phyloP scores from a whole-genome alignment of 2,329 filamentous ascomycete genomes.

The Arthrobotrys iridis region DNA sequence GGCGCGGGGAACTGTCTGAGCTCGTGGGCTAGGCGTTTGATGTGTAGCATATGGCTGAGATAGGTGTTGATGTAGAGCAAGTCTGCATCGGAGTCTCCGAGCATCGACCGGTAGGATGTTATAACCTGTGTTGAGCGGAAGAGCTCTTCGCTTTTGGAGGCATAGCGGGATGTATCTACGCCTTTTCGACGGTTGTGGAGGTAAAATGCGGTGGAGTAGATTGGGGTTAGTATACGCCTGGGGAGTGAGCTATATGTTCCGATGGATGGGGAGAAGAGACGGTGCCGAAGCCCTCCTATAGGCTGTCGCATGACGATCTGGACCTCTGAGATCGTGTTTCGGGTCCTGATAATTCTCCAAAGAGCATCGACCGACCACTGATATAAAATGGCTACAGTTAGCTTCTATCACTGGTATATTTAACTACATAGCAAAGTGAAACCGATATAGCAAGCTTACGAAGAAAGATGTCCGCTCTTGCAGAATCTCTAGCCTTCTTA shows the following conservation, averaged over 20 bases:
- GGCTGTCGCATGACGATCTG: conserved; percentile 11
- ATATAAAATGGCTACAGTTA: not conserved
- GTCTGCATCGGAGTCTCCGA: conserved; percentile 12
- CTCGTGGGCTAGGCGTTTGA: not conserved
- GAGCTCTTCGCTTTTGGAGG: not conserved
- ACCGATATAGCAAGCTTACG: conserved; percentile 1
- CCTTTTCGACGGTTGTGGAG: conserved; percentile 9
- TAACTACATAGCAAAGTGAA: not conserved
- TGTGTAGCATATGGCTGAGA: conserved; percentile 6
- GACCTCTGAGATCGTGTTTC: conserved; percentile 30
- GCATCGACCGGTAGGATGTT: conserved; percentile 10
- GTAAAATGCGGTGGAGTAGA: conserved; percentile 43
- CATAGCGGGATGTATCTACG: not conserved
- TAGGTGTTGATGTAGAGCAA: conserved; percentile 10
- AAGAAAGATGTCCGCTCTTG: not conserved
- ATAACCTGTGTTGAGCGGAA: conserved; percentile 15
- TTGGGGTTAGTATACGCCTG: conserved; percentile 10
- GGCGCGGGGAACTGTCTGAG: not conserved
- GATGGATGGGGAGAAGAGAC: not conserved
- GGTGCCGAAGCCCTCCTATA: not conserved
- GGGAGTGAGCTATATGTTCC: not conserved
- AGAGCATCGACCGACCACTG: conserved; percentile 1
- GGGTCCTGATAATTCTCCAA: not conserved
- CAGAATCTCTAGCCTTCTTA: conserved; percentile 20
- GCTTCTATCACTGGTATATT: no score